These are phyloP conservation scores for Thelephora ganbajun DNA, from an alignment of 768 basidiomycete species.

Conservation along the genomic window DNA sequence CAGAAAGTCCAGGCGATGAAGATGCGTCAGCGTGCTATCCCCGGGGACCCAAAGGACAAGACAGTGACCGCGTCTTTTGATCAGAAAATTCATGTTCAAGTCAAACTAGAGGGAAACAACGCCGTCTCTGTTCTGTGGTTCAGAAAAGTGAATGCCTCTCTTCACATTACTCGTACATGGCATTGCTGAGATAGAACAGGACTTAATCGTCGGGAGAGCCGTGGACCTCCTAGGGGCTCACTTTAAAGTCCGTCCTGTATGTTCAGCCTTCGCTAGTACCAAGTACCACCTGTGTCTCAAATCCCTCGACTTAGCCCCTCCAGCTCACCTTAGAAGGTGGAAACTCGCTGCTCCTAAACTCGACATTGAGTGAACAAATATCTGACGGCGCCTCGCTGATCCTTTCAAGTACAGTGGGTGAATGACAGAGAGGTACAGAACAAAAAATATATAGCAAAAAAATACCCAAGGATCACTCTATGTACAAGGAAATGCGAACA, in stretches of 20 bases:
- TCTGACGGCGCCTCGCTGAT: conserved; percentile 32
- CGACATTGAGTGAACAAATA: conserved; percentile 31
- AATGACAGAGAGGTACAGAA: conserved; percentile 6
- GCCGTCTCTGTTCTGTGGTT: conserved; percentile 50
- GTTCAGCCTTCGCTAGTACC: neutral
- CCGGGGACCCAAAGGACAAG: conserved; percentile 47
- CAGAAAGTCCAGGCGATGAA: conserved; percentile 57
- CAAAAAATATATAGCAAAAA: conserved; percentile 2
- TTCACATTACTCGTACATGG: neutral
- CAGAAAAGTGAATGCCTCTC: conserved; percentile 36
- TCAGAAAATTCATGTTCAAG: conserved; percentile 46
- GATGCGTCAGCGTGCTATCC: conserved; percentile 55
- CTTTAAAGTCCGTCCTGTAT: conserved; percentile 17
- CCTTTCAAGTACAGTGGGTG: conserved; percentile 3
- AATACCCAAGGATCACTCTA: neutral
- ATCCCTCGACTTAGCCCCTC: conserved; percentile 22
- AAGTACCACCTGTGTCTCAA: neutral
- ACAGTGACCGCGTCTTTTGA: conserved; percentile 30
- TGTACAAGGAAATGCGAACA: conserved; percentile 6
- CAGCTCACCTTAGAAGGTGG: conserved; percentile 19
- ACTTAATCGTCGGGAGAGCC: conserved; percentile 41
- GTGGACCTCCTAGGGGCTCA: conserved; percentile 38
- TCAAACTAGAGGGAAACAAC: conserved; percentile 17
- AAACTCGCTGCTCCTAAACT: conserved; percentile 30
- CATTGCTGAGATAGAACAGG: conserved; percentile 19